A percentile compares a stretch with the other conserved stretches of the same genome.
phyloP scores from a whole-genome alignment of 805 yeast species.

The Saccharomycopsis synnaedendra region DNA sequence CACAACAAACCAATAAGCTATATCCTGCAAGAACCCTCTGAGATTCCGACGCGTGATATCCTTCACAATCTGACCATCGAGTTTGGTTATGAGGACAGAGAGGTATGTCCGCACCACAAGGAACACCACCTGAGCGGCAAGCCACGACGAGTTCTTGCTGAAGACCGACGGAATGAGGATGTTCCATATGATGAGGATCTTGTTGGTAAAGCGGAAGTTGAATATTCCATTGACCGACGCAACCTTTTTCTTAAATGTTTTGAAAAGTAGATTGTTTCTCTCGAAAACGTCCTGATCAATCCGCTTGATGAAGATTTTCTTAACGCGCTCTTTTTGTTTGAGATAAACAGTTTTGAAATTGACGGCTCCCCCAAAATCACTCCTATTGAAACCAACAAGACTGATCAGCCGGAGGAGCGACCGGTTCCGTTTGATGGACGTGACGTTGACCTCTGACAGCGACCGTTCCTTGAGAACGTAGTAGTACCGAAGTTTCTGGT shows the following conservation, averaged over 20 bases:
- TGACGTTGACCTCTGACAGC: neutral
- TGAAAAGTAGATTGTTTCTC: constrained; percentile 12
- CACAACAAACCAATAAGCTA: constrained; percentile 77
- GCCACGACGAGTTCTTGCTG: constrained; percentile 53
- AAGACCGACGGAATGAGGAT: constrained; percentile 69
- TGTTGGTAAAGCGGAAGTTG: constrained; percentile 59
- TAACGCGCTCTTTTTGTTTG: constrained; percentile 12
- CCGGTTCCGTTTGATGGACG: constrained; percentile 8
- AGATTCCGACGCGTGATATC: constrained; percentile 79
- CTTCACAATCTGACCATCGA: constrained; percentile 87
- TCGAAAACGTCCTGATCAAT: constrained; percentile 14
- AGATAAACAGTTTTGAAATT: constrained; percentile 15
- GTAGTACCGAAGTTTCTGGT: constrained; percentile 11
- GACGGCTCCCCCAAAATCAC: constrained; percentile 1
- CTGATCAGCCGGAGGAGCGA: constrained; percentile 13
- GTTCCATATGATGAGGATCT: constrained; percentile 65
- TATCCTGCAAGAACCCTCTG: constrained; percentile 59
- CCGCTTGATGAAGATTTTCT: constrained; percentile 13
- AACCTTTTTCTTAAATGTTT: constrained; percentile 9
- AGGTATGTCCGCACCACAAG: constrained; percentile 78
- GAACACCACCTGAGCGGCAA: constrained; percentile 62
- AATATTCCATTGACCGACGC: constrained; percentile 14
- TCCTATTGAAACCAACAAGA: constrained; percentile 13
- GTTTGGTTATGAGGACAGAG: constrained; percentile 70
- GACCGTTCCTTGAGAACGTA: constrained; percentile 9